Conservation (phyloP, 2,329 filamentous ascomycete genomes). For the Nemania sp. region DNA sequence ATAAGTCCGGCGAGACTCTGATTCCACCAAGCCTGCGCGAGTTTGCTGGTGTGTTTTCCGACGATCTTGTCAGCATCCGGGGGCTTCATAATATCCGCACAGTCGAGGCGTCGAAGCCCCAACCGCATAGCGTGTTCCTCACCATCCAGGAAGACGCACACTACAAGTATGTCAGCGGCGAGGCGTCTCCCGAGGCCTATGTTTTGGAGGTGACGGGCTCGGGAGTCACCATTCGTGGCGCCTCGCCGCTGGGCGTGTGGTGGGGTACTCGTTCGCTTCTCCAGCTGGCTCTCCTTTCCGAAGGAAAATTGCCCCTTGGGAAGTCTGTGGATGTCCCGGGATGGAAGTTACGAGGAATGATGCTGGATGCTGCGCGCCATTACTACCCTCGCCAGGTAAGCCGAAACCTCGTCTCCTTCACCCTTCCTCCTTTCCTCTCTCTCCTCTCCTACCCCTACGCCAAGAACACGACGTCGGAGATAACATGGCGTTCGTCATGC, state of each 20-base stretch:
- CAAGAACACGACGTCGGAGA: background rate
- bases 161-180: conserved; percentile 50
- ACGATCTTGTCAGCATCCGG: conserved; percentile 40
- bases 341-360: conserved; percentile 52
- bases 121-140: conserved; percentile 47
- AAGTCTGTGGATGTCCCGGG: conserved; percentile 54
- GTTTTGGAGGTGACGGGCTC: conserved; percentile 46
- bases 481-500: background rate
- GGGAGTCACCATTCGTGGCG: conserved; percentile 53
- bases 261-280: conserved; percentile 62
- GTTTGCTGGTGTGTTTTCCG: conserved; percentile 53
- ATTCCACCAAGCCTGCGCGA: conserved; percentile 55
- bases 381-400: conserved; percentile 55
- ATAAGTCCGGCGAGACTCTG: conserved; percentile 53
- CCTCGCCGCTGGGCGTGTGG: conserved; percentile 59
- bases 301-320: conserved; percentile 48
- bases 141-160: conserved; percentile 49
- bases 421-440: background rate
- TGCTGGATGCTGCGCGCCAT: conserved; percentile 59
- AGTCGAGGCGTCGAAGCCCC: conserved; percentile 28
- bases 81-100: conserved; percentile 38
- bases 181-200: conserved; percentile 55
- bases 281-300: conserved; percentile 52
- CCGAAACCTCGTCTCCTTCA: background rate
- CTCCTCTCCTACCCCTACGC: background rate